These are phyloP conservation scores for Starmerella apicola DNA, from an alignment of 805 yeast genomes.

Conservation along the genomic window DNA sequence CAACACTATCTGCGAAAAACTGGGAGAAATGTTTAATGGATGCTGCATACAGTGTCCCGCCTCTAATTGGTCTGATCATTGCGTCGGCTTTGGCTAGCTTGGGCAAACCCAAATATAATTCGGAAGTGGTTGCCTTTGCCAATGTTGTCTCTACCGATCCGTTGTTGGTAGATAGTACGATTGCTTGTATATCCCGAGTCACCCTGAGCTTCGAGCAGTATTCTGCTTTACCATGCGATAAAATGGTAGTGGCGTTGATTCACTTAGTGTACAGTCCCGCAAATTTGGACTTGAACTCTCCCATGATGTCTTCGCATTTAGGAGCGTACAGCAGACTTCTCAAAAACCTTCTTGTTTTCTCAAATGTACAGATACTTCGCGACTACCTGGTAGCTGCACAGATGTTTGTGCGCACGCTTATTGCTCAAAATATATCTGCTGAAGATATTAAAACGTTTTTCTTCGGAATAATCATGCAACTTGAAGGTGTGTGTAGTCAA, in stretches of 20 bases:
- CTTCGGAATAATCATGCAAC: constrained; percentile 17
- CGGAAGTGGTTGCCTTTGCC: constrained; percentile 3
- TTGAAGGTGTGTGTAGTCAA: constrained; percentile 16
- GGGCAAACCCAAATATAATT: not conserved
- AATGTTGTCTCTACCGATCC: not conserved
- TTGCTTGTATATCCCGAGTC: constrained; percentile 16
- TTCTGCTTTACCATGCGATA: constrained; percentile 3
- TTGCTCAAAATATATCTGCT: constrained; percentile 1
- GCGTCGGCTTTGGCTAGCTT: constrained; percentile 10
- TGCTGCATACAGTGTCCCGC: constrained; percentile 5
- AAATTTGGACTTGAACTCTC: not conserved
- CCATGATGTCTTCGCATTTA: constrained; percentile 5
- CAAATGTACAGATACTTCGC: not conserved
- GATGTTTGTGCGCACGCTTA: constrained; percentile 6
- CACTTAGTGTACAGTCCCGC: constrained; percentile 7
- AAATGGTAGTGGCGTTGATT: constrained; percentile 1
- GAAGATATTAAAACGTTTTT: constrained; percentile 10
- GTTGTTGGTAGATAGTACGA: constrained; percentile 3
- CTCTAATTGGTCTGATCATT: constrained; percentile 13
- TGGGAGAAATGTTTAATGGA: constrained; percentile 8
- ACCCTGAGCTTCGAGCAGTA: constrained; percentile 9
- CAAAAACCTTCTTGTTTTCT: constrained; percentile 2
- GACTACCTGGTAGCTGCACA: constrained; percentile 4
- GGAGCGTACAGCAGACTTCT: constrained; percentile 19
- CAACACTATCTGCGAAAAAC: constrained; percentile 12